Evolutionary conservation across 2,329 filamentous ascomycete species (phyloP).

Genomic region (Grosmannia serpens): DNA sequence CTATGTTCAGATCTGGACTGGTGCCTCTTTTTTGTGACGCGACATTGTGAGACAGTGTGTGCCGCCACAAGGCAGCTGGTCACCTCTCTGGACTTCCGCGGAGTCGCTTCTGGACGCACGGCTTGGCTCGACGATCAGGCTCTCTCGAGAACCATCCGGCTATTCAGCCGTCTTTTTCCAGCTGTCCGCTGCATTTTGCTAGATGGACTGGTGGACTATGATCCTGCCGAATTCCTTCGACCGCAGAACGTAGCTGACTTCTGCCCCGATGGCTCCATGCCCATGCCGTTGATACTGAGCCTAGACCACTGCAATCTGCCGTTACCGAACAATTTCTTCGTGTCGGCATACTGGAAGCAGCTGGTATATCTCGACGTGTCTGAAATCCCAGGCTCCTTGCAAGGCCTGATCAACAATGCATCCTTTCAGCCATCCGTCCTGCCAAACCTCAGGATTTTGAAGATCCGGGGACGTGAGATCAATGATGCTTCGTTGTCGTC

Average conservation of each 20-base stretch:
- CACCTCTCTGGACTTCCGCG: constrained; percentile 35
- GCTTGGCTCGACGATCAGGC: constrained; percentile 29
- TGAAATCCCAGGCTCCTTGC: constrained; percentile 32
- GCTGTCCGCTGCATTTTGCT: constrained; percentile 34
- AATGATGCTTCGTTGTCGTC: constrained; percentile 25
- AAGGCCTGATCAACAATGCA: constrained; percentile 14
- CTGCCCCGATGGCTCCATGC: background rate
- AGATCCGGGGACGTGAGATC: constrained; percentile 34
- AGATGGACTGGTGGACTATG: constrained; percentile 33
- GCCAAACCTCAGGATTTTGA: constrained; percentile 39
- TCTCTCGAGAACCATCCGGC: constrained; percentile 28
- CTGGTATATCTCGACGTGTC: constrained; percentile 44
- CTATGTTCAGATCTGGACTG: constrained; percentile 33
- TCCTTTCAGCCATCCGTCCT: constrained; percentile 19
- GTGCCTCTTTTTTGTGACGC: constrained; percentile 34
- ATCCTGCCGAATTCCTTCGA: constrained; percentile 24
- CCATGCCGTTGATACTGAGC: constrained; percentile 30
- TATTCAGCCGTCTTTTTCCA: constrained; percentile 28
- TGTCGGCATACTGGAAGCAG: constrained; percentile 21
- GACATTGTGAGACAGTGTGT: constrained; percentile 23
- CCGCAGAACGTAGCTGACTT: background rate
- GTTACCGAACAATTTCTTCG: constrained; percentile 29
- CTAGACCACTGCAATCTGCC: constrained; percentile 28
- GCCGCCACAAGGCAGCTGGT: constrained; percentile 30
- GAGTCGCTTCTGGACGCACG: constrained; percentile 26